These are phyloP conservation scores for Tilletia caries DNA, from an alignment of 1,284 basidiomycete species.

Conservation along the genomic window DNA sequence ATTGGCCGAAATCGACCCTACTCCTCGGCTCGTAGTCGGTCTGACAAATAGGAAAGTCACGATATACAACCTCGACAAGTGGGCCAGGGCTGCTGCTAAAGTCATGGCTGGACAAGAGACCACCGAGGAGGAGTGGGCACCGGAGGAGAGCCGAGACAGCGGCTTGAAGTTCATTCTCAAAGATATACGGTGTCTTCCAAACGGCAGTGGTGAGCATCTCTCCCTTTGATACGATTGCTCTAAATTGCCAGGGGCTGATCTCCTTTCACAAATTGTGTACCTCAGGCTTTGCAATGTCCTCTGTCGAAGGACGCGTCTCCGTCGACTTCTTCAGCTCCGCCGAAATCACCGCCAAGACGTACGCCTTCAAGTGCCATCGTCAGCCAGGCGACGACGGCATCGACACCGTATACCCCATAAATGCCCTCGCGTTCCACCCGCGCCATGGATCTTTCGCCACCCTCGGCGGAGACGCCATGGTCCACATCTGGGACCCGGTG, in stretches of 20 bases:
- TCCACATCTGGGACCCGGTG: conserved; percentile 93
- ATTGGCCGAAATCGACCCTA: conserved; percentile 19
- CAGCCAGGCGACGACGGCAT: conserved; percentile 75
- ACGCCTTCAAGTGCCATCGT: conserved; percentile 97
- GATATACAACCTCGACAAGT: conserved; percentile 37
- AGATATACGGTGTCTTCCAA: conserved; percentile 82
- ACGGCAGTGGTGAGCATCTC: conserved; percentile 72
- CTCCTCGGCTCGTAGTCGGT: conserved; percentile 39
- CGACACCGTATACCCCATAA: conserved; percentile 99
- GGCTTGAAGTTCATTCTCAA: conserved; percentile 93
- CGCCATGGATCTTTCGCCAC: conserved; percentile 90
- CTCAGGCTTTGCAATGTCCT: conserved; percentile 83
- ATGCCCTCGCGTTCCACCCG: conserved; percentile 89
- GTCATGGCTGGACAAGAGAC: conserved; percentile 19
- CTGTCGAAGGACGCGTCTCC: conserved; percentile 91
- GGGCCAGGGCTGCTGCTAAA: conserved; percentile 26
- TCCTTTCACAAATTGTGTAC: background rate
- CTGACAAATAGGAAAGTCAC: conserved; percentile 40
- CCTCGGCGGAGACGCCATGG: conserved; percentile 82
- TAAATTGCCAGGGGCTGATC: no score
- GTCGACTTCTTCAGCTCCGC: conserved; percentile 91
- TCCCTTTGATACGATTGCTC: no score
- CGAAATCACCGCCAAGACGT: conserved; percentile 75
- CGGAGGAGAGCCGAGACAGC: conserved; percentile 74
- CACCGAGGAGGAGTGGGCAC: conserved; percentile 26